Evolutionary conservation across 106 monocot species (phyloP).

Genomic region (Dioscorea zingiberensis): DNA sequence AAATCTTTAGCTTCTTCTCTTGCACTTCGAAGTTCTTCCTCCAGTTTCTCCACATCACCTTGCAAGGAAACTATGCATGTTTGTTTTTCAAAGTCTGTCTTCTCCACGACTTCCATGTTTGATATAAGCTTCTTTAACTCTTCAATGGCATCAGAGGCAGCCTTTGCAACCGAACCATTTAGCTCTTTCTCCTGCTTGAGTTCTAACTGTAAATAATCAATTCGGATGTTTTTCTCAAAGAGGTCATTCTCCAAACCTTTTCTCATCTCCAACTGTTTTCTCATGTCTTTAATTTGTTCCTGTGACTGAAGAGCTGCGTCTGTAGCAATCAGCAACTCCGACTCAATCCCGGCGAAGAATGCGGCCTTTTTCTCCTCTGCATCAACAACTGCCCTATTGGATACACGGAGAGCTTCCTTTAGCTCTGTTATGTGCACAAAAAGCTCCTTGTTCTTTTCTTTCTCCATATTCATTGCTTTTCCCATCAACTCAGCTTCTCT

Average conservation of each 20-base stretch:
- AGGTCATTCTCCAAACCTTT: slow-evolving; percentile 15
- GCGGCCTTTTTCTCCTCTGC: slow-evolving; percentile 13
- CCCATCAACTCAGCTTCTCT: slow-evolving; percentile 12
- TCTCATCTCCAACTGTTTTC: not conserved
- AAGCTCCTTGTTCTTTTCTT: slow-evolving; percentile 13
- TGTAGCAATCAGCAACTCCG: slow-evolving; percentile 9
- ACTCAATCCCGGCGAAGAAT: slow-evolving; percentile 13
- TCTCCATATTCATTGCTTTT: slow-evolving; percentile 2
- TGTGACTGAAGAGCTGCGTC: slow-evolving; percentile 10
- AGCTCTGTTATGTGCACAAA: not conserved
- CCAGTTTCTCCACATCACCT: slow-evolving; percentile 7
- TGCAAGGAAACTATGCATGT: not conserved
- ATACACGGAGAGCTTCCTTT: slow-evolving; percentile 4
- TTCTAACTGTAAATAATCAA: slow-evolving; percentile 25
- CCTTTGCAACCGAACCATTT: not conserved
- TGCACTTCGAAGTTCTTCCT: slow-evolving; percentile 17
- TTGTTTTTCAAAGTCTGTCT: not conserved
- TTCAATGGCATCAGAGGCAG: slow-evolving; percentile 2
- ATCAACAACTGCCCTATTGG: slow-evolving; percentile 10
- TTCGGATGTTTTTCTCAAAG: slow-evolving; percentile 6
- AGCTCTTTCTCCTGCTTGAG: slow-evolving; percentile 26
- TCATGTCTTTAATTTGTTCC: not conserved
- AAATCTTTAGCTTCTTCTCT: slow-evolving; percentile 8
- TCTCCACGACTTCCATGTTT: slow-evolving; percentile 8
- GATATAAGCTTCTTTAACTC: slow-evolving; percentile 6